These are phyloP conservation scores for Globisporangium megalacanthum DNA, from an alignment of 352 stramenopile genomes.

Conservation along the genomic window DNA sequence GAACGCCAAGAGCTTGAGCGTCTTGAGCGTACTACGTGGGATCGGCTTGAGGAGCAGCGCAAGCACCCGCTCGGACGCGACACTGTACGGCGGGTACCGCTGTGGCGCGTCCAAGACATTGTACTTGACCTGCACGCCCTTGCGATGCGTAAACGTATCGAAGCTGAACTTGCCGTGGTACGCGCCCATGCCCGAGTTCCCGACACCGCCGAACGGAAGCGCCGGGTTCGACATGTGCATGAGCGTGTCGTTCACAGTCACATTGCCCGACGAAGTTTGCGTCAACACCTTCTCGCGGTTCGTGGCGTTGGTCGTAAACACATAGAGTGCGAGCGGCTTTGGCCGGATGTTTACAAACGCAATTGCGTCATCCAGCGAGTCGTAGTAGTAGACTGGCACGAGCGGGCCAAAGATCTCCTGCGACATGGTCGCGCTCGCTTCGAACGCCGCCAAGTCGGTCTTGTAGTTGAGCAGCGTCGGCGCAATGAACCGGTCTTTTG, in stretches of 20 bases:
- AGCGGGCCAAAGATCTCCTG: conserved; percentile 97
- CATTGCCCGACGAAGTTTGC: conserved; percentile 54
- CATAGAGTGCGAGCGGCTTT: conserved; percentile 87
- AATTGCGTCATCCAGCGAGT: conserved; percentile 28
- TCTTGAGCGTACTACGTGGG: conserved; percentile 15
- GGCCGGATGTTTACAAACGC: conserved; percentile 29
- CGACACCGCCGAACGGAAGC: conserved; percentile 83
- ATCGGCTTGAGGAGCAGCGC: conserved; percentile 38
- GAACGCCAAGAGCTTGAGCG: conserved; percentile 3
- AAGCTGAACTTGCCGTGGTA: conserved; percentile 86
- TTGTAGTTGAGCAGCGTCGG: conserved; percentile 90
- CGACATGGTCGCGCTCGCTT: conserved; percentile 63
- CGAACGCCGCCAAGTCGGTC: conserved; percentile 41
- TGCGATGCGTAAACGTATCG: conserved; percentile 67
- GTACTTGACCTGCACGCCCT: conserved; percentile 66
- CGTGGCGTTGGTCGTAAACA: conserved; percentile 52
- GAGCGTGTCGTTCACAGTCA: conserved; percentile 79
- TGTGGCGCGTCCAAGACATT: conserved; percentile 41
- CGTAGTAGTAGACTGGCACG: conserved; percentile 89
- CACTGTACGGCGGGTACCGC: conserved; percentile 49
- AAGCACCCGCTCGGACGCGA: conserved; percentile 27
- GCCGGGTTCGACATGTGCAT: conserved; percentile 61
- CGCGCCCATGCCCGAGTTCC: conserved; percentile 66
- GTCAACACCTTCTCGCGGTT: conserved; percentile 32
- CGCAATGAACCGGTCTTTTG: conserved; percentile 69